These are phyloP conservation scores for Magnaporthiopsis rhizophila DNA, from an alignment of 2,329 filamentous ascomycete species.

Conservation along the genomic window DNA sequence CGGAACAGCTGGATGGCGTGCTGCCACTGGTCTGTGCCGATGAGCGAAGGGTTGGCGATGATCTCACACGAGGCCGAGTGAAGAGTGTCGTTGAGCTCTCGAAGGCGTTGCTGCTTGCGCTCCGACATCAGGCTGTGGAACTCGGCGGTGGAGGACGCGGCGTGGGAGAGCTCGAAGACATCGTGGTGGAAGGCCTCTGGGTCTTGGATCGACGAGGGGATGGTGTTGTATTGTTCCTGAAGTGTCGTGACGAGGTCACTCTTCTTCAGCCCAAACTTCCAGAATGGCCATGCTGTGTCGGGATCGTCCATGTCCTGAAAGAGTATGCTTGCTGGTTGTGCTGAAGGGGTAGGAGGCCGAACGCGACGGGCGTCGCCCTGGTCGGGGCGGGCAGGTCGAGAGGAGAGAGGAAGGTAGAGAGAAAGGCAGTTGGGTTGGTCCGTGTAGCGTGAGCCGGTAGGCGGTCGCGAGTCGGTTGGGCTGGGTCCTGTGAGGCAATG, in stretches of 20 bases:
- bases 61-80: slow-evolving; percentile 53
- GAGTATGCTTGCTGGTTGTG: slow-evolving; percentile 5
- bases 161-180: slow-evolving; percentile 48
- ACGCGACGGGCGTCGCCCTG: background rate
- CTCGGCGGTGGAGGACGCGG: slow-evolving; percentile 41
- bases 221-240: slow-evolving; percentile 53
- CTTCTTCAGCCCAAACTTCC: slow-evolving; percentile 56
- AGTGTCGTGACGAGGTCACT: slow-evolving; percentile 50
- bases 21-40: slow-evolving; percentile 52
- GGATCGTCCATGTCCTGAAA: slow-evolving; percentile 43
- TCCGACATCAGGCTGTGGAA: slow-evolving; percentile 46
- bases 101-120: slow-evolving; percentile 45
- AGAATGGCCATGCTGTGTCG: slow-evolving; percentile 46
- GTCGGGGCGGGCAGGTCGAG: background rate
- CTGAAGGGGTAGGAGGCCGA: background rate
- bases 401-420: background rate
- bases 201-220: slow-evolving; percentile 48
- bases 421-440: background rate
- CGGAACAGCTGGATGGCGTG: slow-evolving; percentile 51
- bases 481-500: background rate
- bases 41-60: slow-evolving; percentile 49
- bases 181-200: slow-evolving; percentile 54
- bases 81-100: slow-evolving; percentile 46
- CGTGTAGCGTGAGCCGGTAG: background rate
- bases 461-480: background rate